These are phyloP conservation scores for Hyaloscypha finlandica DNA, from an alignment of 495 filamentous ascomycete genomes.

Conservation along the genomic window DNA sequence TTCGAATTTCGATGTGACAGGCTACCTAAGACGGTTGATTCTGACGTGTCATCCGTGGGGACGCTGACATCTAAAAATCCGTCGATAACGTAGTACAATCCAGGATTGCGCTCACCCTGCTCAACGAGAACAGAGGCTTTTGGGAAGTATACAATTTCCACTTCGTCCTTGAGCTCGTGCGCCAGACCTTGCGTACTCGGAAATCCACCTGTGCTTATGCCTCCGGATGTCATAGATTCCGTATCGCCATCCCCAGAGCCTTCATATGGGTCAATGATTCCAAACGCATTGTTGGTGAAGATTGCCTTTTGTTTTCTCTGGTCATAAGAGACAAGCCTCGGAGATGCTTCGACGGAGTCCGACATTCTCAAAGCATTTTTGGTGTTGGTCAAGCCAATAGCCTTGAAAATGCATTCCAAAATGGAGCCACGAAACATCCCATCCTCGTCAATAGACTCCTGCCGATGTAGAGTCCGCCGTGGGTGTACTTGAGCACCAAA, in stretches of 20 bases:
- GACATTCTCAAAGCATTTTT: slow-evolving; percentile 64
- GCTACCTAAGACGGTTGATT: slow-evolving; percentile 28
- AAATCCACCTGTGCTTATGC: slow-evolving; percentile 42
- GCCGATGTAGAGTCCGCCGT: slow-evolving; percentile 55
- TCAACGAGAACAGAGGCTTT: slow-evolving; percentile 95
- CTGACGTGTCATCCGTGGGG: slow-evolving; percentile 45
- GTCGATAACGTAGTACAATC: slow-evolving; percentile 96
- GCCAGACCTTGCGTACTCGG: slow-evolving; percentile 55
- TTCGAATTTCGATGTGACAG: slow-evolving; percentile 33
- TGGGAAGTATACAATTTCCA: slow-evolving; percentile 98
- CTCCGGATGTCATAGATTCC: slow-evolving; percentile 75
- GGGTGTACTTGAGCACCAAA: slow-evolving; percentile 58
- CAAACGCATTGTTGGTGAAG: slow-evolving; percentile 81
- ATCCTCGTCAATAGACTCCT: slow-evolving; percentile 83
- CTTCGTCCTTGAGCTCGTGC: slow-evolving; percentile 79
- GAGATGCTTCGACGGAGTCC: slow-evolving; percentile 80
- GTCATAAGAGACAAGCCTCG: slow-evolving; percentile 83
- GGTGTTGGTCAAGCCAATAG: slow-evolving; percentile 76
- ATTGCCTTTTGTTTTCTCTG: slow-evolving; percentile 80
- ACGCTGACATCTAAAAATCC: slow-evolving; percentile 93
- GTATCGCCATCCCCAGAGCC: slow-evolving; percentile 79
- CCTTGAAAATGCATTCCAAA: slow-evolving; percentile 93
- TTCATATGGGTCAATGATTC: slow-evolving; percentile 90
- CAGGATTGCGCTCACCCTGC: slow-evolving; percentile 92
- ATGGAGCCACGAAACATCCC: slow-evolving; percentile 85